Conservation (phyloP, 139 green algal genomes). For the Chlamydomonas schloesseri region DNA sequence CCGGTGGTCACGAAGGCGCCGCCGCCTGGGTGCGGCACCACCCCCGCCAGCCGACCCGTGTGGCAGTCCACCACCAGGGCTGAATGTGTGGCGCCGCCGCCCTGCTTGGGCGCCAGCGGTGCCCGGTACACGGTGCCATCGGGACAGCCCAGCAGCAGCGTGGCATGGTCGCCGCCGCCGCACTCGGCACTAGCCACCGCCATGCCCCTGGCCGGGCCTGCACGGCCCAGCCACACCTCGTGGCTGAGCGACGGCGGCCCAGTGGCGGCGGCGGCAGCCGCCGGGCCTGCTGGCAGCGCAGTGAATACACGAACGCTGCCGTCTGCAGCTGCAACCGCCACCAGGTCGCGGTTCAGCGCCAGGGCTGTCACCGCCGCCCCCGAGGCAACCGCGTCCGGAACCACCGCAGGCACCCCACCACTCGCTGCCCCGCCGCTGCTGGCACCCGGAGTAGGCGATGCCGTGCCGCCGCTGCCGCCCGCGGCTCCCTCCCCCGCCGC, state of each 20-base stretch:
- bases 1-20: conserved; percentile 52
- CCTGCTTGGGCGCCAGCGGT: conserved; percentile 19
- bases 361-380: conserved; percentile 24
- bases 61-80: conserved; percentile 37
- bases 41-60: conserved; percentile 47
- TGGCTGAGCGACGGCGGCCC: conserved; percentile 34
- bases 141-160: conserved; percentile 25
- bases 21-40: conserved; percentile 47
- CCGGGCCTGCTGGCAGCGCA: not conserved
- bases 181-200: not conserved
- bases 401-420: conserved; percentile 6
- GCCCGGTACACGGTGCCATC: conserved; percentile 38
- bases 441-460: not conserved
- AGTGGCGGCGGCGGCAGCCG: not conserved
- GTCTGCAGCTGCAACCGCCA: conserved; percentile 38
- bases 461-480: not conserved
- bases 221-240: conserved; percentile 31
- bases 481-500: not conserved
- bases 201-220: conserved; percentile 2
- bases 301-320: conserved; percentile 29
- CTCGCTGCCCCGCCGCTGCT: not conserved
- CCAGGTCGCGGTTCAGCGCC: conserved; percentile 39
- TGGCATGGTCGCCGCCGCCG: conserved; percentile 12
- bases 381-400: not conserved
- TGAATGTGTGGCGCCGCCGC: conserved; percentile 16